Evolutionary conservation across 768 basidiomycete species (phyloP), one percentile per base, ranked within the genome.

Genomic region (Boletus reticuloceps): DNA sequence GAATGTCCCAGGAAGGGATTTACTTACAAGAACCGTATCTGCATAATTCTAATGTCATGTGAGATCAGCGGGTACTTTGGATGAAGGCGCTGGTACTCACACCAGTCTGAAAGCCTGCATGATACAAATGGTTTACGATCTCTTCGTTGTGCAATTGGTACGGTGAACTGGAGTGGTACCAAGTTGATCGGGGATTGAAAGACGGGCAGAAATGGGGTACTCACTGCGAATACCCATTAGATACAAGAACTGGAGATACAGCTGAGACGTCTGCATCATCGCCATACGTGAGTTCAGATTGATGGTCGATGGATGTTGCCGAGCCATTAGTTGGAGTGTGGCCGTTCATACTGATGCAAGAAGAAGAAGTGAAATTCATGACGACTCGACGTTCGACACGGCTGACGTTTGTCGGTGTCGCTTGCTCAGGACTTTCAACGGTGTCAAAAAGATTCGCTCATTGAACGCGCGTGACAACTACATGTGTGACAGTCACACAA

Each of bases 61-160:
- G 63, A 49, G 58, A 56, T 55, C 32, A 55, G 29, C 13, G 20
- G 51, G 13, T 22, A 47, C 25, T 45, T 58, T 47, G 37, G 50
- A 58, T 39, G 27, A 48, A 64, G 51, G 50, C 48, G 58, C 25
- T 11, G 45, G 44, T 50, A 81, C 90, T 71, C 75, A 91, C 89
- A 66, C 91, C 88, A 51, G 84, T 85, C 67, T 89, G 86, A 69
- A 92, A 92, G 37, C 89, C 89, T 54, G 87, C 77, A 60, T 86
- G 83, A 71, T 88, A 91, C 60, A 92, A 71, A 70, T 92, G 87
- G 68, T 82, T 81, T 60, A 92, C 80, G 60, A 91, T 88, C 63
- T 86, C 83, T 64, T 89, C 84, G 55, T 91, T 85, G 73, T 91
- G 89, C 56, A 77, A 69, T 67, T 82, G 81, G 70, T 79, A 85